Evolutionary conservation across 768 basidiomycete genomes (phyloP), one percentile per base, ranked within the genome.

Genomic region (Tremella fuciformis): DNA sequence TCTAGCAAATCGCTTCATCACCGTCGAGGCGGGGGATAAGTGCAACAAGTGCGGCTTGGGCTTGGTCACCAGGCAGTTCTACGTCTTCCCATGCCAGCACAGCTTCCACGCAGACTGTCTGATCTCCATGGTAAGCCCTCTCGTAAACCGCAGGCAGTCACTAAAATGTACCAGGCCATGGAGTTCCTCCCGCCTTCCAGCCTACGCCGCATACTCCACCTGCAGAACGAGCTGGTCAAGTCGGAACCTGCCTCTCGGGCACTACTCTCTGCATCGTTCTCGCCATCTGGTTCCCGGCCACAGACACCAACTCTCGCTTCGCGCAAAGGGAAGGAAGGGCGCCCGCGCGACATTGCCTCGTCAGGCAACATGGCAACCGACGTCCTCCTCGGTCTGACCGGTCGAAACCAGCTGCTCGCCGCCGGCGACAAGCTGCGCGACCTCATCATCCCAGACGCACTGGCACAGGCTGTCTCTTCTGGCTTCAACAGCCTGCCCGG

Each of bases 21-120:
- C 92, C 0, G 85, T 98, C 53, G 89, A 94, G 62, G 82, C 86
- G 8, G 84, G 85, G 61, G 96, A 97, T 66, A 84, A 84, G 66
- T 98, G 96, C 70, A 86, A 88, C 11, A 82, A 82, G 25, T 98
- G 96, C 77, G 82, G 84, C 8, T 82, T 83, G 61, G 80, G 85
- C 37, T 81, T 99, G 51, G 78, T 97, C 53, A 64, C 37, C 13
- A 81, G 94, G 64, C 94, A 97, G 71, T 98, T 97, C 76, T 99
- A 99, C 77, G 91, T 94, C 48, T 99, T 99, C 79, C 96, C 96
- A 44, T 98, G 96, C 77, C 90, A 92, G 68, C 96, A 99, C 76
- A 84, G 86, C 15, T 98, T 98, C 84, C 96, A 98, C 78, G 91
- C 91, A 6, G 94, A 99, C 74, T 98, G 96, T 79, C 81, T 98